phyloP scores from a whole-genome alignment of 768 basidiomycete genomes.

The Tulasnella sp. region DNA sequence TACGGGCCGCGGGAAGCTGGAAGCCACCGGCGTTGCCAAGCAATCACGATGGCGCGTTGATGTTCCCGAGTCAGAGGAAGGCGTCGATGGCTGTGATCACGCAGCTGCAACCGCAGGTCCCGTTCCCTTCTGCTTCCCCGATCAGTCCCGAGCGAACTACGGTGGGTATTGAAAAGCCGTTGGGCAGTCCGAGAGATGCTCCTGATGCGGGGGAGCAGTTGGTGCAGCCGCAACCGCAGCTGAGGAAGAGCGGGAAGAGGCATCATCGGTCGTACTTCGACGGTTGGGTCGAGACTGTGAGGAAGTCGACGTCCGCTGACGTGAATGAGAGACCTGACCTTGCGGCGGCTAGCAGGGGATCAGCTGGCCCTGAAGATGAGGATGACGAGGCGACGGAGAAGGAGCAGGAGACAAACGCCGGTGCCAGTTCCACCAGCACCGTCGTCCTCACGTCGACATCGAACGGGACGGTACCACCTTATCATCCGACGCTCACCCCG shows the following conservation, averaged over 20 bases:
- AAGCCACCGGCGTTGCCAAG: constrained; percentile 7
- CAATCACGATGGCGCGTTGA: neutral
- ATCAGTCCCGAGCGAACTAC: neutral
- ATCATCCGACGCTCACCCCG: neutral
- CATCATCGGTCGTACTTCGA: constrained; percentile 6
- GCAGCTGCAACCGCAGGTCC: neutral
- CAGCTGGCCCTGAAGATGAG: neutral
- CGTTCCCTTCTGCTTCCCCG: neutral
- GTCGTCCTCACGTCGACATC: neutral
- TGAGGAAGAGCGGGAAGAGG: neutral
- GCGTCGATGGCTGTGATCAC: neutral
- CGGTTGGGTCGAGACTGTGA: constrained; percentile 6
- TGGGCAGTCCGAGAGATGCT: neutral
- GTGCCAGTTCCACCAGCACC: neutral
- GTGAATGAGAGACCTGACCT: neutral
- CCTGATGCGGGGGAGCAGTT: neutral
- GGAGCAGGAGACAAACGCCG: constrained; percentile 8
- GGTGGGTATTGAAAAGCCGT: neutral
- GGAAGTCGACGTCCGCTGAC: neutral
- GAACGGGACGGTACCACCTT: neutral
- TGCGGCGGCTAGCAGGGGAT: neutral
- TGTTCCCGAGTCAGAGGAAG: neutral
- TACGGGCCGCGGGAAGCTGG: constrained; percentile 3
- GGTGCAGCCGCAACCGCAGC: neutral
- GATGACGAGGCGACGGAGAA: constrained; percentile 3